Conservation (phyloP, 495 filamentous ascomycete species). For the Jackrogersella minutella region DNA sequence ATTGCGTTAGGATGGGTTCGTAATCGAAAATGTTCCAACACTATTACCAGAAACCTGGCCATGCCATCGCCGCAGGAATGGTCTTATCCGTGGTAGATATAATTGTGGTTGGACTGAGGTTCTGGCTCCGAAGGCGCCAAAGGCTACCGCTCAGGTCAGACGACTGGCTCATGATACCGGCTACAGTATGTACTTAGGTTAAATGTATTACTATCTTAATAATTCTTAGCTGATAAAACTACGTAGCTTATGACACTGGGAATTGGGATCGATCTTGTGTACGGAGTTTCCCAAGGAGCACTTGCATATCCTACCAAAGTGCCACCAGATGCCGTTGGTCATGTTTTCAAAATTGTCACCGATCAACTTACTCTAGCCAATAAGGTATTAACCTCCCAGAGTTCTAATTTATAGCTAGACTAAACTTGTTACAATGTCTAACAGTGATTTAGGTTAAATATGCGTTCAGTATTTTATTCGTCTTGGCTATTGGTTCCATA, state of each 20-base stretch:
- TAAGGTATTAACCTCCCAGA: not conserved
- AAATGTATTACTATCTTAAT: not conserved
- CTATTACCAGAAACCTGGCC: slow-evolving; percentile 24
- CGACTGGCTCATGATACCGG: slow-evolving; percentile 46
- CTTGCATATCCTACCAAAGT: slow-evolving; percentile 14
- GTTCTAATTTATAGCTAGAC: no score
- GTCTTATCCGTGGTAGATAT: slow-evolving; percentile 20
- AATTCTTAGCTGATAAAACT: not conserved
- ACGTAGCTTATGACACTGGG: slow-evolving; percentile 15
- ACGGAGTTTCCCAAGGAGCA: slow-evolving; percentile 16
- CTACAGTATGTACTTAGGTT: slow-evolving; percentile 21
- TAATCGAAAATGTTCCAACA: not conserved
- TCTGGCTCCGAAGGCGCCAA: slow-evolving; percentile 31
- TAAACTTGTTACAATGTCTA: no score
- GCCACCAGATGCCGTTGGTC: not conserved
- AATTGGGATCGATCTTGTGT: slow-evolving; percentile 10
- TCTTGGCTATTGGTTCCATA: not conserved
- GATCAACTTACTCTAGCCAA: not conserved
- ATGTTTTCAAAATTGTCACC: not conserved
- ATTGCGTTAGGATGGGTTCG: no score
- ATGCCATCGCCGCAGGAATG: slow-evolving; percentile 11
- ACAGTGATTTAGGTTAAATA: not conserved
- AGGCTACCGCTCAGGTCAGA: slow-evolving; percentile 38
- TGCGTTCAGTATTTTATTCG: not conserved
- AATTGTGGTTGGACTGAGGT: slow-evolving; percentile 18